Evolutionary conservation across 2,329 filamentous ascomycete genomes (phyloP).

Genomic region (Didymosphaeria variabile): DNA sequence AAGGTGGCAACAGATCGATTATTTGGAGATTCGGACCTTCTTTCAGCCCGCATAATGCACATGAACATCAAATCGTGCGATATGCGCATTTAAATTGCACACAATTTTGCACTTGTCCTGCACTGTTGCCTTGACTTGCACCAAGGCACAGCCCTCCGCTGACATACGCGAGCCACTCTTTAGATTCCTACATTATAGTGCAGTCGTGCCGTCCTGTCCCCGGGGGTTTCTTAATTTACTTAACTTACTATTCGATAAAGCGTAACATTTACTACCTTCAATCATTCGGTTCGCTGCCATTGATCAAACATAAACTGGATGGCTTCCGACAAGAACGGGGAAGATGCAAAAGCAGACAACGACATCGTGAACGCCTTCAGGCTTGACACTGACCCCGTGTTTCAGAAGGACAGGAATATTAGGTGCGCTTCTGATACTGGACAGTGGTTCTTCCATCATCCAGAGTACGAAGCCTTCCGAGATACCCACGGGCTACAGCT

Average conservation of each 20-base stretch:
- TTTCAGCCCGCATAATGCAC: not conserved
- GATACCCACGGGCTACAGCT: constrained; percentile 8
- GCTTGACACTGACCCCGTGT: constrained; percentile 2
- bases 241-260: not conserved
- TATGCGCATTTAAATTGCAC: not conserved
- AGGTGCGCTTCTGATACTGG: constrained; percentile 8
- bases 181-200: not conserved
- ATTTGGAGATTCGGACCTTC: not conserved
- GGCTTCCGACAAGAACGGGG: not conserved
- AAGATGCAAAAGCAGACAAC: constrained; percentile 6
- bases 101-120: constrained; percentile 1
- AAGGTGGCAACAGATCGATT: not conserved
- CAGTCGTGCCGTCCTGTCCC: too few relatives aligned
- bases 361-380: constrained; percentile 11
- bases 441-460: constrained; percentile 14
- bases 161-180: not conserved
- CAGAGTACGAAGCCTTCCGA: constrained; percentile 9
- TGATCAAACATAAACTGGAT: not conserved
- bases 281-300: not conserved
- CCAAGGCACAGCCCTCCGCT: not conserved
- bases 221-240: too few relatives aligned
- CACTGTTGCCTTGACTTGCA: not conserved
- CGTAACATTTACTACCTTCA: not conserved
- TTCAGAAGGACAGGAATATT: constrained; percentile 9
- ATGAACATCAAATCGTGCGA: not conserved